Evolutionary conservation across 176 grass and related monocot species (phyloP), one percentile per base, ranked within the genome.

Genomic region (Carex pumila): DNA sequence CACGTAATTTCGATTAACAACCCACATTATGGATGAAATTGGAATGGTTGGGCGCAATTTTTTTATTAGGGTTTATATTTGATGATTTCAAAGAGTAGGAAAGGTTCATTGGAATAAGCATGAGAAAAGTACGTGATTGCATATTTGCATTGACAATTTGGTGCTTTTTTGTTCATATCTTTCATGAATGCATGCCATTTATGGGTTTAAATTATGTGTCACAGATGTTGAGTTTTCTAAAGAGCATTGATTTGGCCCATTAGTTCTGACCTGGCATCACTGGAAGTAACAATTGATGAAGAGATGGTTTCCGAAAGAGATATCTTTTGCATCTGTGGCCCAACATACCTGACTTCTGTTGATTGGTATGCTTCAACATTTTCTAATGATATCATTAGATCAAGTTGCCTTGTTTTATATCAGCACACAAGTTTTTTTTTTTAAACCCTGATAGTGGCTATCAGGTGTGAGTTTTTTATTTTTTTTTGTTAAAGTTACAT

Each of bases 301-400:
- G 55, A 64, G 31, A 98, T 98, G 95, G 86, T 85, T 75, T 89
- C 89, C 52, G 91, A 98, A 68, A 98, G 81, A 76, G 95, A 98
- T 72, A 65, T 93, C 8, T 95, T 98, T 89, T 77, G 61, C 71
- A 83, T 95, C 12, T 84, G 87, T 37, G 96, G 93, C 52, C 96
- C 93, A 4, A 84, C 85, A 43, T 88, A 98, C 86, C 85, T 98
- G 57, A 90, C 82, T 22, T 84, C 93, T 71, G 71, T 95, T 39
- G 70, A 92, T 63, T 98, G 96, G 96, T 98, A 95, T 80, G 85
- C 58, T 86, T 76, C 30, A 72, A 72, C 54, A 84, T 31, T 61
- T 50, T 50, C 49, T 80, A 86, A 71, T 79, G 57, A 18, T 83
- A 30, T 65, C 36, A 5, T 81, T 69, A 22, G 9, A 72, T 71